These are phyloP conservation scores for Peronospora farinosa DNA, from an alignment of 352 stramenopile genomes.

Conservation along the genomic window DNA sequence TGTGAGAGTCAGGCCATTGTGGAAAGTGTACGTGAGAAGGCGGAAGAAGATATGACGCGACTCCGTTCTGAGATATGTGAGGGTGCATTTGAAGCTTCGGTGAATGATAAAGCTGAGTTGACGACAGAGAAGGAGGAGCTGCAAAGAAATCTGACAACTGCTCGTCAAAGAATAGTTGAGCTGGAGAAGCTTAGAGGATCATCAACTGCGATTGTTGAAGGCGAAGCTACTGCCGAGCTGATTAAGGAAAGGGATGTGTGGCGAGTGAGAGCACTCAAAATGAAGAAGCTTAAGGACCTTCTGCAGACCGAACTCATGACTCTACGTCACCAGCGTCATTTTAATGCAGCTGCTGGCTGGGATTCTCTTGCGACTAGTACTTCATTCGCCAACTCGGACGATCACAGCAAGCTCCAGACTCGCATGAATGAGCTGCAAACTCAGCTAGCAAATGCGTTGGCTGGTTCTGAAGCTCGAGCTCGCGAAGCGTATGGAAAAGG, in stretches of 20 bases:
- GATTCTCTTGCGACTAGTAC: neutral
- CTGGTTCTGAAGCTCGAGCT: slow-evolving; percentile 25
- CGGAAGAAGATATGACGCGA: slow-evolving; percentile 36
- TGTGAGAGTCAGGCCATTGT: slow-evolving; percentile 69
- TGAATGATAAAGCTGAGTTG: slow-evolving; percentile 10
- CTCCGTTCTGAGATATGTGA: slow-evolving; percentile 25
- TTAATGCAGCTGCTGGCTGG: slow-evolving; percentile 9
- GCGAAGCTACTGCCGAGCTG: slow-evolving; percentile 14
- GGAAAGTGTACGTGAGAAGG: slow-evolving; percentile 44
- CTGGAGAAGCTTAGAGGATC: slow-evolving; percentile 18
- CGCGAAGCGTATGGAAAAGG: slow-evolving; percentile 45
- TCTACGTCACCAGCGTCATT: slow-evolving; percentile 30
- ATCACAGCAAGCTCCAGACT: slow-evolving; percentile 27
- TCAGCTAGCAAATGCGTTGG: slow-evolving; percentile 32
- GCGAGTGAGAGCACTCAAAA: slow-evolving; percentile 72
- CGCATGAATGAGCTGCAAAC: slow-evolving; percentile 33
- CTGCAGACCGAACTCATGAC: slow-evolving; percentile 49
- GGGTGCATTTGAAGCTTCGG: neutral
- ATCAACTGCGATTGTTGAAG: neutral
- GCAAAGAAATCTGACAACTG: slow-evolving; percentile 18
- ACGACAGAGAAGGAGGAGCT: slow-evolving; percentile 29
- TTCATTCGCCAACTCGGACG: slow-evolving; percentile 9
- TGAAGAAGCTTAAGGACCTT: slow-evolving; percentile 80
- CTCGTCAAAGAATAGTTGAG: slow-evolving; percentile 16
- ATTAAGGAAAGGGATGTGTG: slow-evolving; percentile 69